Percentiles rank a stretch among this genome's conserved stretches.
These are phyloP conservation scores for Metschnikowia rubicola DNA, from an alignment of 805 yeast genomes.

Conservation along the genomic window DNA sequence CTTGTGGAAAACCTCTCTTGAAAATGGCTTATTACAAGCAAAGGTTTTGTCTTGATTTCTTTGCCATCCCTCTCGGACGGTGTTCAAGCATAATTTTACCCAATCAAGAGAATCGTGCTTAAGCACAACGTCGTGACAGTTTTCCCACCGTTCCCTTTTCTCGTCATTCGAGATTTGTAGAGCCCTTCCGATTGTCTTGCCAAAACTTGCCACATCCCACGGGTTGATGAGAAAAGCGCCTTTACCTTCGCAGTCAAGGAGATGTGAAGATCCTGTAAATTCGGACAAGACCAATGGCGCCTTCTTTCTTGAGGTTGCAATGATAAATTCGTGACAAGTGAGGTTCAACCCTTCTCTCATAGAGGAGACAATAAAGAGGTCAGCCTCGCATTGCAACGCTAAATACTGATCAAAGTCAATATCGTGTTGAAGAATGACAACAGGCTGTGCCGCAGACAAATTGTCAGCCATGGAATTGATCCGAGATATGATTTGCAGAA, in stretches of 20 bases:
- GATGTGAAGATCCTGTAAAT: constrained; percentile 89
- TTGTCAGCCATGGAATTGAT: constrained; percentile 76
- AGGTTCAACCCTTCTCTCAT: constrained; percentile 96
- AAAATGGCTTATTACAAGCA: constrained; percentile 29
- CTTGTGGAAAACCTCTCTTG: constrained; percentile 29
- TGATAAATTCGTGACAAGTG: constrained; percentile 91
- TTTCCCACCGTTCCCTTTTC: constrained; percentile 57
- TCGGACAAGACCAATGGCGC: constrained; percentile 87
- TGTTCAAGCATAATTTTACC: constrained; percentile 56
- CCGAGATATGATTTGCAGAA: constrained; percentile 74
- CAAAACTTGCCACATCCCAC: constrained; percentile 72
- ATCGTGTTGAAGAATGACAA: constrained; percentile 83
- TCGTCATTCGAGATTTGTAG: constrained; percentile 63
- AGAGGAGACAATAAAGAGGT: constrained; percentile 80
- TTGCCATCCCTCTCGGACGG: constrained; percentile 46
- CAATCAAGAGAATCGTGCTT: constrained; percentile 72
- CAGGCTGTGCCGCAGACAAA: constrained; percentile 75
- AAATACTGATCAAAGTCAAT: constrained; percentile 85
- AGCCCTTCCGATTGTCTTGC: constrained; percentile 61
- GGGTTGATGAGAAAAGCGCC: constrained; percentile 85
- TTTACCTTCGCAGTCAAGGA: constrained; percentile 48
- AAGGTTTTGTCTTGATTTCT: constrained; percentile 27
- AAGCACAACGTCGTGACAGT: constrained; percentile 54
- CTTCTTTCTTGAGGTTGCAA: constrained; percentile 64
- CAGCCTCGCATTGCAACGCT: constrained; percentile 83